A percentile compares a stretch with the other conserved stretches of the same genome.
Evolutionary conservation across 2,329 filamentous ascomycete species (phyloP).

Genomic region (Graphilbum fragrans): DNA sequence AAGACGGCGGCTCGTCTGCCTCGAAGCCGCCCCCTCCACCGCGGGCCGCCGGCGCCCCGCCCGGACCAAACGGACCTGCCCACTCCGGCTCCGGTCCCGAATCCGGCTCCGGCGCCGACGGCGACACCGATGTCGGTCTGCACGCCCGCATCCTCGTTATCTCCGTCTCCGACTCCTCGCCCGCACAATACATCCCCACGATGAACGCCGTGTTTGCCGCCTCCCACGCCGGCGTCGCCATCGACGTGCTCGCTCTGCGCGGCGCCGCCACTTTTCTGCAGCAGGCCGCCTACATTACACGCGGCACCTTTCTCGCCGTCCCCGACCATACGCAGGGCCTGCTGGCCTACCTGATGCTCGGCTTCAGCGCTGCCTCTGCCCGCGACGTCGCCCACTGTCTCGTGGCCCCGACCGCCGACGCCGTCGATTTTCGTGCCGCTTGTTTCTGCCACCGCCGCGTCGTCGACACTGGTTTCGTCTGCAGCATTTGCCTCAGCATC

Average conservation of each 20-base stretch:
- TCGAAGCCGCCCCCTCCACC: too few relatives aligned
- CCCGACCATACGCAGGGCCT: constrained; percentile 50
- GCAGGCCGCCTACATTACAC: constrained; percentile 61
- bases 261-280: constrained; percentile 87
- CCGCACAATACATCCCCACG: constrained; percentile 90
- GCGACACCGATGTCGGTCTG: constrained; percentile 29
- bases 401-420: constrained; percentile 67
- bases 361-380: constrained; percentile 39
- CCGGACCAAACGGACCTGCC: neutral
- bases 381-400: constrained; percentile 27
- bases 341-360: constrained; percentile 90
- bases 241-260: constrained; percentile 81
- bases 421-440: constrained; percentile 93
- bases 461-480: constrained; percentile 87
- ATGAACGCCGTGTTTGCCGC: constrained; percentile 99
- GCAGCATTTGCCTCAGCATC: constrained; percentile 90
- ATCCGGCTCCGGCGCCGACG: constrained; percentile 9
- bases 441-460: constrained; percentile 93
- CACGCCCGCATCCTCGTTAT: constrained; percentile 80
- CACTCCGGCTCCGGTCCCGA: neutral
- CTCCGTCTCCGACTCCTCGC: constrained; percentile 73
- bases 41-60: constrained; percentile 2
- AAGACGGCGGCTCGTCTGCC: neutral
- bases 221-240: constrained; percentile 73
- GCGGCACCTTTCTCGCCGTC: constrained; percentile 42